Percentiles rank a stretch among this genome's conserved stretches.
These are phyloP conservation scores for Aspergillus flavus DNA, from an alignment of 2,329 filamentous ascomycete species.

Conservation along the genomic window DNA sequence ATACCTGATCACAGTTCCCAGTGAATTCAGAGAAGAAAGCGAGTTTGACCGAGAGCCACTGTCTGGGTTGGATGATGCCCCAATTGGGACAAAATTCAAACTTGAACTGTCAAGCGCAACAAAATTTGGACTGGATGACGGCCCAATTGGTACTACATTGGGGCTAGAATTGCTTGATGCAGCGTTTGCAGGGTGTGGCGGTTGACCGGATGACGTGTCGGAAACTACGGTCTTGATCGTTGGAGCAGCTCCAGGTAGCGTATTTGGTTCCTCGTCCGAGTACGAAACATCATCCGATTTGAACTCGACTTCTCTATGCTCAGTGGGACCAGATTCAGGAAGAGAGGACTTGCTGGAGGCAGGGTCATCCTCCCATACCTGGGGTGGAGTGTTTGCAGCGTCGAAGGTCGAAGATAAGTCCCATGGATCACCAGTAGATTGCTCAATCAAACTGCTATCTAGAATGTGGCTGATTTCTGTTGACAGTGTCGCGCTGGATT, in stretches of 20 bases:
- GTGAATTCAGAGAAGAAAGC: slow-evolving; percentile 42
- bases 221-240: slow-evolving; percentile 43
- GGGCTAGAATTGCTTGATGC: slow-evolving; percentile 42
- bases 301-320: slow-evolving; percentile 26
- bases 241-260: slow-evolving; percentile 34
- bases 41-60: slow-evolving; percentile 41
- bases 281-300: slow-evolving; percentile 26
- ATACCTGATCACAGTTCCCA: slow-evolving; percentile 46
- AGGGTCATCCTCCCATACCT: slow-evolving; percentile 43
- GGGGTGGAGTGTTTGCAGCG: slow-evolving; percentile 38
- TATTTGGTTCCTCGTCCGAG: slow-evolving; percentile 38
- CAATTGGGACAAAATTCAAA: slow-evolving; percentile 39
- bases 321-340: slow-evolving; percentile 27
- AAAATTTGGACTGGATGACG: slow-evolving; percentile 45
- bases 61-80: slow-evolving; percentile 35
- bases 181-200: slow-evolving; percentile 23
- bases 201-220: slow-evolving; percentile 33
- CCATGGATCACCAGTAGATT: slow-evolving; percentile 34
- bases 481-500: slow-evolving; percentile 32
- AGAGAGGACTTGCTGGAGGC: slow-evolving; percentile 42
- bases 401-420: slow-evolving; percentile 42
- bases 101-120: slow-evolving; percentile 42
- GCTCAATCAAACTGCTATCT: slow-evolving; percentile 30
- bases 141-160: slow-evolving; percentile 42
- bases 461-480: slow-evolving; percentile 30